Conservation (phyloP, 2,329 filamentous ascomycete species). For the Sarocladium strictum region DNA sequence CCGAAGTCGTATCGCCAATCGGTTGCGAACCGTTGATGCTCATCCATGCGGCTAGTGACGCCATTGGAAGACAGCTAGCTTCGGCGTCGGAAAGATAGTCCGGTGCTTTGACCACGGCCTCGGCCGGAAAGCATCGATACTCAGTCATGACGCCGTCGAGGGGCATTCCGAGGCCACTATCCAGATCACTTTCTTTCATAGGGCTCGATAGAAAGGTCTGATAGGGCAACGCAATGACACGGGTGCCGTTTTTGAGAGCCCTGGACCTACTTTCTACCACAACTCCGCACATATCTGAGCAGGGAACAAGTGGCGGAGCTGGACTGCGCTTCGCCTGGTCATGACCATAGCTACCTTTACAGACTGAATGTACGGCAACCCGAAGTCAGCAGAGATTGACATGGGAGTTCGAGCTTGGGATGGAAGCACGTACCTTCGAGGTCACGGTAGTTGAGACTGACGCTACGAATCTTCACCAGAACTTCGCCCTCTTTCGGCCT, state of each 20-base stretch:
- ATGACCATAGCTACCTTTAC: slow-evolving; percentile 7
- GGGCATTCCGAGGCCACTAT: slow-evolving; percentile 8
- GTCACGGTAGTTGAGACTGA: slow-evolving; percentile 9
- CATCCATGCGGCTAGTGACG: slow-evolving; percentile 15
- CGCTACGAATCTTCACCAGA: slow-evolving; percentile 9
- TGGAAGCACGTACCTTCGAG: slow-evolving; percentile 6
- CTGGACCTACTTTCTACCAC: slow-evolving; percentile 8
- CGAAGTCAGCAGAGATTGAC: too few relatives aligned
- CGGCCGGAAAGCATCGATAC: slow-evolving; percentile 15
- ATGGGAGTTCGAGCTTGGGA: background rate
- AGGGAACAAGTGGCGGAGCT: slow-evolving; percentile 1
- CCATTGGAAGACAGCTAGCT: slow-evolving; percentile 14
- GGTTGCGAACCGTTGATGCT: slow-evolving; percentile 12
- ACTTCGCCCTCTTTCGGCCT: slow-evolving; percentile 7
- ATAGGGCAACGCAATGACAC: slow-evolving; percentile 13
- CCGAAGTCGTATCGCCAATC: background rate
- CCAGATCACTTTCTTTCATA: slow-evolving; percentile 12
- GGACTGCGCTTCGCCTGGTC: background rate
- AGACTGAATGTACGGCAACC: background rate
- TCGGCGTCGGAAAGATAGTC: slow-evolving; percentile 15
- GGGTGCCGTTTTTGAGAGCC: slow-evolving; percentile 13
- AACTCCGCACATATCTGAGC: slow-evolving; percentile 8
- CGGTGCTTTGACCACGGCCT: slow-evolving; percentile 14
- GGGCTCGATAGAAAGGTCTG: slow-evolving; percentile 12
- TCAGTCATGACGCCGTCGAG: slow-evolving; percentile 11